Conservation (phyloP, 1,284 basidiomycete genomes). For the Moesziomyces parantarcticus region DNA sequence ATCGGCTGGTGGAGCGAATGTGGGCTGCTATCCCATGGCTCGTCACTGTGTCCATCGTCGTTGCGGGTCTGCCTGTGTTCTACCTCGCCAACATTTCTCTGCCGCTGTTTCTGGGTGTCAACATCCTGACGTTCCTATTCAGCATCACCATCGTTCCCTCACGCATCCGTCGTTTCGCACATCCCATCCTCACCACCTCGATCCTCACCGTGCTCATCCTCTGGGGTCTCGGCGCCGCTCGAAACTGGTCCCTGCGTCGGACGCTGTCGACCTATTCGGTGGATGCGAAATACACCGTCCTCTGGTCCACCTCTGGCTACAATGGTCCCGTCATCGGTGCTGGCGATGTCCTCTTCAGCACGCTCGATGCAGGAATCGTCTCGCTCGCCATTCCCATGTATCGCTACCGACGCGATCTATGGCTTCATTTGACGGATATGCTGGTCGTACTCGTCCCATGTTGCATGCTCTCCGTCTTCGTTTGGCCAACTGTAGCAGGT, state of each 20-base stretch:
- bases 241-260: conserved; percentile 25
- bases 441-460: conserved; percentile 49
- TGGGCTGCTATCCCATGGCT: conserved; percentile 43
- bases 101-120: conserved; percentile 55
- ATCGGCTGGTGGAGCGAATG: conserved; percentile 44
- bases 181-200: conserved; percentile 60
- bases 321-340: conserved; percentile 57
- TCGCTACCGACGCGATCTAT: conserved; percentile 54
- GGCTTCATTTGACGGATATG: conserved; percentile 43
- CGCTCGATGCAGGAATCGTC: conserved; percentile 60
- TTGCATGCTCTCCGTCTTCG: conserved; percentile 46
- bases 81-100: conserved; percentile 54
- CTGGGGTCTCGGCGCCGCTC: conserved; percentile 52
- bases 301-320: conserved; percentile 49
- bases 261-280: conserved; percentile 44
- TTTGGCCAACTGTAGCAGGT: conserved; percentile 48
- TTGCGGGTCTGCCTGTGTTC: conserved; percentile 54
- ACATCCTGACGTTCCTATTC: conserved; percentile 54
- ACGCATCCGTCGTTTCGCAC: conserved; percentile 45
- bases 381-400: conserved; percentile 61
- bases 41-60: conserved; percentile 35
- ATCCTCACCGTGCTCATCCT: conserved; percentile 53
- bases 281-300: conserved; percentile 51
- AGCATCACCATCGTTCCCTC: conserved; percentile 55
- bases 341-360: conserved; percentile 55